These are phyloP conservation scores for Cercospora berteroae DNA, from an alignment of 2,329 filamentous ascomycete genomes.

Conservation along the genomic window DNA sequence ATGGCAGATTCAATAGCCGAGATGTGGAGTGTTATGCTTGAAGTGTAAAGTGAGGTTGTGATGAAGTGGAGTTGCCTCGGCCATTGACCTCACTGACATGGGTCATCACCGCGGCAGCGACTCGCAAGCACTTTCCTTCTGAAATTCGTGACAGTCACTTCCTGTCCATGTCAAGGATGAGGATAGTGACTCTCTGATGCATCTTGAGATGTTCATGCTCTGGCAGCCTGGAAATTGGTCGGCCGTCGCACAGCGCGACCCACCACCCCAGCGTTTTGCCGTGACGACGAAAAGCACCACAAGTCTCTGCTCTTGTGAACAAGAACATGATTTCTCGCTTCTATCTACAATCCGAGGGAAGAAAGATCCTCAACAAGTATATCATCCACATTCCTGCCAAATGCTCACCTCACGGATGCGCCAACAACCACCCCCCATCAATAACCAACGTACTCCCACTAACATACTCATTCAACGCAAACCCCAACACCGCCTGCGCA, in stretches of 20 bases:
- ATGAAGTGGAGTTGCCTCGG: constrained; percentile 2
- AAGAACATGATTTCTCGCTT: background rate
- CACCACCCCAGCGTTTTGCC: background rate
- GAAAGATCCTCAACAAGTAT: fast-evolving
- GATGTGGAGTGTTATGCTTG: background rate
- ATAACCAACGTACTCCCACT: constrained; percentile 63
- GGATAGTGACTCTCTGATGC: background rate
- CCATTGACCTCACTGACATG: background rate
- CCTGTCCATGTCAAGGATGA: background rate
- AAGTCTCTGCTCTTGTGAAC: background rate
- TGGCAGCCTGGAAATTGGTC: background rate
- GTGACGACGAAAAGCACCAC: background rate
- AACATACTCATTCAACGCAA: constrained; percentile 57
- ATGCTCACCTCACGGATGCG: constrained; percentile 26
- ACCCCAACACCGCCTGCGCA: constrained; percentile 56
- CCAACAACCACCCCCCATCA: constrained; percentile 60
- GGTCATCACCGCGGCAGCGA: constrained; percentile 1
- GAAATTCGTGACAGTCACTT: background rate
- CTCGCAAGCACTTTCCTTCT: background rate
- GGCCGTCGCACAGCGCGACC: background rate
- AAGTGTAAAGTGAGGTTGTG: background rate
- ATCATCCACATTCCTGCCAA: background rate
- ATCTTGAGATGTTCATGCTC: background rate
- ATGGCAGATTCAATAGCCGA: background rate
- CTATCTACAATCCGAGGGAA: background rate